Base-by-base conservation (phyloP, 257 asterid species). In the Penstemon eatonii region DNA sequence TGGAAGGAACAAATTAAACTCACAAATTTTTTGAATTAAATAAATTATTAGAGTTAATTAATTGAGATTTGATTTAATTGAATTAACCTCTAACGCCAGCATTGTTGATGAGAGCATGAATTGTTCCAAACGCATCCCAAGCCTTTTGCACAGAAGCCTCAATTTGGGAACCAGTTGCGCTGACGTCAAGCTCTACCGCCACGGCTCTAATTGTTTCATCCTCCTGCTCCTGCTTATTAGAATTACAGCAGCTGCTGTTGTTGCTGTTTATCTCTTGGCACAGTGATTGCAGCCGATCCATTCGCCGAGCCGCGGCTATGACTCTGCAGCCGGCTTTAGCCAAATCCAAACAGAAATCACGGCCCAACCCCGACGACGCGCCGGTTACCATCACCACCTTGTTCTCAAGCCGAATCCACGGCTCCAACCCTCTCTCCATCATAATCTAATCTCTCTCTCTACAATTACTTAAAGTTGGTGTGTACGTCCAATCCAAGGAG, bases 81-180 rank as follows among this genome's bases (percentile, higher is more conserved):
- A 25, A 25, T 25, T 25, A 25, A 25, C 84, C 83, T 78, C 82
- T 65, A 38, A 80, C 18, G 8, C 82, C 86, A 1, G 86, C 83
- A 40, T 81, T 81, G 41, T 81, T 81, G 58, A 81, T 54, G 66
- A 81, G 67, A 50, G 47, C 83, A 69, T 81, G 81, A 0, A 81
- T 75, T 19, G 72, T 78, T n/a, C 81, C 86, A 7, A 81, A 81
- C 0, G 76, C 75, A 10, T 68, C 78, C 83, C 81, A 78, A 44
- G 86, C 86, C 63, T 62, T 70, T 45, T 70, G 67, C 3, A 78
- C 83, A 1, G 75, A 69, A 8, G 76, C 66, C 65, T 75, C 78
- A 42, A 78, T 69, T 3, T 53, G 4, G 3, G 56, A 15, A 0
- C 65, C 75, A 18, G 39, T 39, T 1, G 83, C 72, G 12, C 70